Conservation (phyloP, 2,329 filamentous ascomycete species). For the Aspergillus ochraceus region DNA sequence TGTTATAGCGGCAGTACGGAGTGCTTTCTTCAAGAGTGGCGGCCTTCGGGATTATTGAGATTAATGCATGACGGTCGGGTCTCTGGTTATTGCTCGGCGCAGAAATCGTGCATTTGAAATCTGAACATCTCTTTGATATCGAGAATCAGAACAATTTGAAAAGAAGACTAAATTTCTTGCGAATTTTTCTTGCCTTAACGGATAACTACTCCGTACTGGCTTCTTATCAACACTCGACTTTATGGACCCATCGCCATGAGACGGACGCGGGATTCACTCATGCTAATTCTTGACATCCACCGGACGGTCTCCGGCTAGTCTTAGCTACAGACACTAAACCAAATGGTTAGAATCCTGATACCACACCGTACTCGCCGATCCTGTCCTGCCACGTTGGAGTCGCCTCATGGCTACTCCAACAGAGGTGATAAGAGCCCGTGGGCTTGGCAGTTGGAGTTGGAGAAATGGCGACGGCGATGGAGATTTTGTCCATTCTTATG, state of each 20-base stretch:
- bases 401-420: constrained; percentile 1
- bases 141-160: no score
- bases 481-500: background rate
- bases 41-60: no score
- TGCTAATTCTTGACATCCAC: background rate
- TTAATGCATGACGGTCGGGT: no score
- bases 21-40: no score
- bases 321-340: background rate
- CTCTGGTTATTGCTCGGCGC: no score
- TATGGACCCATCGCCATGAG: background rate
- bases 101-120: no score
- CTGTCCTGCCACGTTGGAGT: constrained; percentile 1
- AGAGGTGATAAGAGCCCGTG: background rate
- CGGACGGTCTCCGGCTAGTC: background rate
- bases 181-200: no score
- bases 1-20: no score
- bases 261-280: background rate
- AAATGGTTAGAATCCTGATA: background rate
- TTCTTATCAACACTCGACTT: background rate
- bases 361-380: background rate
- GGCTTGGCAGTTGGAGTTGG: constrained; percentile 12
- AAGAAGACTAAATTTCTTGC: no score
- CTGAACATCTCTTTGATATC: no score
- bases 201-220: no score
- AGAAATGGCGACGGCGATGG: background rate